phyloP scores from a whole-genome alignment of 257 asterid species.

The Perilla frutescens region DNA sequence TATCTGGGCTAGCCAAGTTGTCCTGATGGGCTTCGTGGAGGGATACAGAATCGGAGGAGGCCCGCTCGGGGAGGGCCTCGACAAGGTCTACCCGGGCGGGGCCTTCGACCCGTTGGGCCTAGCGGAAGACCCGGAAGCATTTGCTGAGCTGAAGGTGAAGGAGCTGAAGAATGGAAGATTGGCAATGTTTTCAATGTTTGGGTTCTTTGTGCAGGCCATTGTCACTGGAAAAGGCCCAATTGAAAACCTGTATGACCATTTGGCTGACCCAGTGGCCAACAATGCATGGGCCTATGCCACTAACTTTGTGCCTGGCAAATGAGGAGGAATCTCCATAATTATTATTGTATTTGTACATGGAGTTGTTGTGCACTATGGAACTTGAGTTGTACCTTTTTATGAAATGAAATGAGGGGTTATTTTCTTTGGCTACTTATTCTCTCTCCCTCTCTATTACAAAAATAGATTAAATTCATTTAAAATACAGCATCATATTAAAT shows the following conservation, averaged over 20 bases:
- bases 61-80: conserved; percentile 89
- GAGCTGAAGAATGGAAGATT: conserved; percentile 74
- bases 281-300: conserved; percentile 94
- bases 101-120: conserved; percentile 79
- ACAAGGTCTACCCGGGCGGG: conserved; percentile 88
- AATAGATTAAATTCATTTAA: too few species aligned
- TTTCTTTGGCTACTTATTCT: neutral
- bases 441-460: too few species aligned
- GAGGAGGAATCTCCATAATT: conserved; percentile 31
- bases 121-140: conserved; percentile 59
- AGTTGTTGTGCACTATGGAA: conserved; percentile 4
- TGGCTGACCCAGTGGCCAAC: conserved; percentile 84
- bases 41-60: conserved; percentile 95
- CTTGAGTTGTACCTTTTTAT: conserved; percentile 2
- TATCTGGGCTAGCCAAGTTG: conserved; percentile 84
- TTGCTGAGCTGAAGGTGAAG: conserved; percentile 63
- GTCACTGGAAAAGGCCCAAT: conserved; percentile 90
- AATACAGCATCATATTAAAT: too few species aligned
- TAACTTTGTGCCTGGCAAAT: conserved; percentile 85
- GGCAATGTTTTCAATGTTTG: conserved; percentile 74
- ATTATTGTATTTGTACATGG: too few species aligned
- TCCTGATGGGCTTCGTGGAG: conserved; percentile 79
- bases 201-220: conserved; percentile 87
- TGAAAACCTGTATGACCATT: conserved; percentile 71
- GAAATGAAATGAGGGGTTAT: conserved; percentile 13